Conservation (phyloP, 306 rosid species). For the Cotoneaster glaucophyllus region DNA sequence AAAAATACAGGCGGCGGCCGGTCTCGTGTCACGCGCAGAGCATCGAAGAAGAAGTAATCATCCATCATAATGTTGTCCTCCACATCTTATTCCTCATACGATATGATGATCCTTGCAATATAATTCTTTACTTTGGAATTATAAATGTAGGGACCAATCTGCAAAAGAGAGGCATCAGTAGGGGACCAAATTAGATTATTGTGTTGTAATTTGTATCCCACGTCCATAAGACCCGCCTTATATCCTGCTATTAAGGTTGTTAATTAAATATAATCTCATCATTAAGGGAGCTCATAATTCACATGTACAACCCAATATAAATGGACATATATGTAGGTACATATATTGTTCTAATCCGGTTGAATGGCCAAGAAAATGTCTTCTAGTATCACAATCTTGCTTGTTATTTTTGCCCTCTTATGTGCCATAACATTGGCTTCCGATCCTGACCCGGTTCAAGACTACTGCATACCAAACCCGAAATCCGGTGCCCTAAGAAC, state of each 20-base stretch:
- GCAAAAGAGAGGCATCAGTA: background rate
- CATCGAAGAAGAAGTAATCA: conserved; percentile 5
- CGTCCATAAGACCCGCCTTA: conserved; percentile 27
- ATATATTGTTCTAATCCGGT: background rate
- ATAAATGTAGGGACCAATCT: background rate
- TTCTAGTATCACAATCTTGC: conserved; percentile 17
- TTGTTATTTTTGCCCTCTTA: conserved; percentile 25
- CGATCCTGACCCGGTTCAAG: conserved; percentile 93
- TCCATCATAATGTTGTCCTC: conserved; percentile 18
- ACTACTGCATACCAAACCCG: conserved; percentile 75
- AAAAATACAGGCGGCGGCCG: background rate
- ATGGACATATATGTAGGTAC: background rate
- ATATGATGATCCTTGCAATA: background rate
- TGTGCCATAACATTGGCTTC: conserved; percentile 54
- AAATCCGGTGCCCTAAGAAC: conserved; percentile 28
- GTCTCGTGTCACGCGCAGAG: background rate
- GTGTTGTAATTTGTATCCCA: background rate
- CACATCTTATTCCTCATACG: background rate
- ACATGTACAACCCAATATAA: conserved; percentile 8
- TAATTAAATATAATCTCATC: background rate
- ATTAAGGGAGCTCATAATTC: background rate
- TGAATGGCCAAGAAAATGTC: conserved; percentile 32
- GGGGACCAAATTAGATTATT: conserved; percentile 29
- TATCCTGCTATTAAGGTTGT: conserved; percentile 25
- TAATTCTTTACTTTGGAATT: background rate